Evolutionary conservation across 2,329 filamentous ascomycete genomes (phyloP).

Genomic region (Pseudopyricularia cyperi): DNA sequence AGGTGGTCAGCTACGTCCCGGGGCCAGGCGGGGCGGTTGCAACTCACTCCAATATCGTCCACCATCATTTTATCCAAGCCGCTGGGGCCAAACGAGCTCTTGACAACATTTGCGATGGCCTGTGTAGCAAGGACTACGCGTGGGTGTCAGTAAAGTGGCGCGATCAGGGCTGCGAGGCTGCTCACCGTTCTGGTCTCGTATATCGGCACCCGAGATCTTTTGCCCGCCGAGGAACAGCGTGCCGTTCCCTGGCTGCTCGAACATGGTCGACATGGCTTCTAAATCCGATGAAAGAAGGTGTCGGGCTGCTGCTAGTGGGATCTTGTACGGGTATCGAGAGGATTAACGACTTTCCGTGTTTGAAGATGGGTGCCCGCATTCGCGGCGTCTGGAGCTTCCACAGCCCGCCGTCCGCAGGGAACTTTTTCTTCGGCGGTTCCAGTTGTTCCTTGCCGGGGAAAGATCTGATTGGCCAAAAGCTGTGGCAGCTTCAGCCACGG

Average conservation of each 20-base stretch:
- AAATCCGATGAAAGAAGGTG: not conserved
- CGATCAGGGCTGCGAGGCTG: slow-evolving; percentile 1
- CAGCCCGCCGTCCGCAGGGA: not conserved
- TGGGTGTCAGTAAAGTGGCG: slow-evolving; percentile 9
- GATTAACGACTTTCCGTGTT: not conserved
- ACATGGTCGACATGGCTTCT: slow-evolving; percentile 73
- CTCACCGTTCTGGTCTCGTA: slow-evolving; percentile 87
- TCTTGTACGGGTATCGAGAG: not conserved
- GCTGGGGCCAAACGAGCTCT: slow-evolving; percentile 94
- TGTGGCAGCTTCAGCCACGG: not conserved
- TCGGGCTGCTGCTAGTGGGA: not conserved
- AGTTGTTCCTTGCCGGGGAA: slow-evolving; percentile 9
- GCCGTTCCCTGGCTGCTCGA: slow-evolving; percentile 88
- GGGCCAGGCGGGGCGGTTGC: not conserved
- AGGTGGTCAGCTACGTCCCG: not conserved
- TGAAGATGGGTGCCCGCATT: not conserved
- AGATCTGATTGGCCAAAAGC: not conserved
- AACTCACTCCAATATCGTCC: slow-evolving; percentile 84
- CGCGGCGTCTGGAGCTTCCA: not conserved
- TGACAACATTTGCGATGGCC: slow-evolving; percentile 96
- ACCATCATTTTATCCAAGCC: slow-evolving; percentile 99
- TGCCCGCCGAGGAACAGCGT: slow-evolving; percentile 93
- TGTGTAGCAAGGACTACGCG: slow-evolving; percentile 75
- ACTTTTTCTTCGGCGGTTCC: slow-evolving; percentile 6
- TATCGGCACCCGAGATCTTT: slow-evolving; percentile 95